Conservation (phyloP, 1,139 yeast genomes). For the Dujonia santamariae region DNA sequence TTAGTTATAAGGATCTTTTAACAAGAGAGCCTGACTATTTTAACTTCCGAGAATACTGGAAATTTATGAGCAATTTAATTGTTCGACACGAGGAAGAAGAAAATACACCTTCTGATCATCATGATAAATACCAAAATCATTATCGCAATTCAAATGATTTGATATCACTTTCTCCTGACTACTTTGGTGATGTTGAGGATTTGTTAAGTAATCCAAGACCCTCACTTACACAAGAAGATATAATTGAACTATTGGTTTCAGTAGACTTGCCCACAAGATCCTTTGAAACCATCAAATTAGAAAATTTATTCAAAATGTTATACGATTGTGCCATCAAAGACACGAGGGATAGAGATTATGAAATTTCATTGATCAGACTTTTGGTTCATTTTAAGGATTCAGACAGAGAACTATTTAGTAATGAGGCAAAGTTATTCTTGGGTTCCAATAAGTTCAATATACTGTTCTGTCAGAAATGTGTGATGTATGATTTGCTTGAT, state of each 20-base stretch:
- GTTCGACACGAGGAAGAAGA: not conserved
- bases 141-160: too few species aligned
- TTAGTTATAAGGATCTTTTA: slow-evolving; percentile 31
- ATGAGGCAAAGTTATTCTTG: not conserved
- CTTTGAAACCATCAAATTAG: too few species aligned
- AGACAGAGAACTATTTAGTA: not conserved
- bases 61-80: slow-evolving; percentile 19
- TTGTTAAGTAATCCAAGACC: not conserved
- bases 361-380: slow-evolving; percentile 5
- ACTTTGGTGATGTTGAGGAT: not conserved
- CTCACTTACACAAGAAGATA: slow-evolving; percentile 1
- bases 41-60: slow-evolving; percentile 35
- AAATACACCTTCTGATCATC: not conserved
- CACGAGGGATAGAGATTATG: too few species aligned
- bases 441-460: not conserved
- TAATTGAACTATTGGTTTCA: not conserved
- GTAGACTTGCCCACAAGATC: too few species aligned
- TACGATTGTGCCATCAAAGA: too few species aligned
- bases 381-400: slow-evolving; percentile 1
- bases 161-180: not conserved
- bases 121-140: too few species aligned
- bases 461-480: slow-evolving; percentile 3
- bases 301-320: not conserved
- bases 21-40: slow-evolving; percentile 32
- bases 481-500: slow-evolving; percentile 3